Evolutionary conservation across 345 rosid species (phyloP).

Genomic region (Eucalyptus marginata): DNA sequence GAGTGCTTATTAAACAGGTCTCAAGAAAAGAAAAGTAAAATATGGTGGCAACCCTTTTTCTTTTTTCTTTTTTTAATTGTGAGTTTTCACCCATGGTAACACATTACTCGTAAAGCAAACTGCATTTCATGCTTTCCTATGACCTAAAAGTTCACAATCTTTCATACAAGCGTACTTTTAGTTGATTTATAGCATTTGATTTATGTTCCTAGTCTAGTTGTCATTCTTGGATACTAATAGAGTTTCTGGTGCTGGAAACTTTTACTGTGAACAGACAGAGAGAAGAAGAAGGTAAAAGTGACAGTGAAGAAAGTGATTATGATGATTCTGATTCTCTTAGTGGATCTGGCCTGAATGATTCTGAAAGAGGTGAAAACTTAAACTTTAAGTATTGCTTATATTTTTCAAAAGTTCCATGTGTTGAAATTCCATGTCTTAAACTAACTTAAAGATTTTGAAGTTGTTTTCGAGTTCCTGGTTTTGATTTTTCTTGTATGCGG

Average conservation of each 20-base stretch:
- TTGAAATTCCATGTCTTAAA: background rate
- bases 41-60: background rate
- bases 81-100: background rate
- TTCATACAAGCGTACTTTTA: background rate
- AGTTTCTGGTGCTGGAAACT: background rate
- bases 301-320: conserved; percentile 35
- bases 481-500: background rate
- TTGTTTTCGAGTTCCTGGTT: background rate
- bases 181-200: background rate
- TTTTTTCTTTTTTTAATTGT: background rate
- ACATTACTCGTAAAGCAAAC: background rate
- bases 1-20: background rate
- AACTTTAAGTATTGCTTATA: background rate
- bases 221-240: background rate
- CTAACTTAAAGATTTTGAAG: background rate
- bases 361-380: conserved; percentile 16
- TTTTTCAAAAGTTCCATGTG: background rate
- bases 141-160: background rate
- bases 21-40: background rate
- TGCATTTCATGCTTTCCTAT: background rate
- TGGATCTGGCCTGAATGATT: conserved; percentile 17
- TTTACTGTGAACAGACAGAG: conserved; percentile 23
- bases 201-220: background rate
- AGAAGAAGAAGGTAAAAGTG: conserved; percentile 44
- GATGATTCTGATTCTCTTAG: conserved; percentile 21